Conservation (phyloP, 2,329 filamentous ascomycete species). For the Plenodomus biglobosus region DNA sequence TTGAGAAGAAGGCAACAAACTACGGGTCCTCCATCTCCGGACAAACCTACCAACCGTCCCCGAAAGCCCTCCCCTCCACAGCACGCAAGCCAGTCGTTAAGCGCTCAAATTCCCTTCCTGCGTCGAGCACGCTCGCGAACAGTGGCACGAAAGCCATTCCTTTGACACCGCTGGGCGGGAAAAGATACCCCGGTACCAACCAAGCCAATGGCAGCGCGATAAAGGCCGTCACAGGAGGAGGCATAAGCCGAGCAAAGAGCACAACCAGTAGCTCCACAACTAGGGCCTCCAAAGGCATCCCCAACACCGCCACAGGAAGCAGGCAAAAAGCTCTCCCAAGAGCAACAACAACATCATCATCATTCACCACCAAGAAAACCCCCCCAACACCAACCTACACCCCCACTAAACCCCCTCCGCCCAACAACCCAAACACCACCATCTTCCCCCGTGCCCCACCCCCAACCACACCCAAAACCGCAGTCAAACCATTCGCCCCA, state of each 20-base stretch:
- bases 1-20: conserved; percentile 35
- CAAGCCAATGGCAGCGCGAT: conserved; percentile 20
- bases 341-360: conserved; percentile 1
- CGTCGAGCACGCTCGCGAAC: conserved; percentile 22
- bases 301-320: conserved; percentile 1
- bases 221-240: conserved; percentile 23
- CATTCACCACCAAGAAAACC: conserved; percentile 14
- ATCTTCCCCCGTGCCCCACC: conserved; percentile 10
- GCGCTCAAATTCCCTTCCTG: conserved; percentile 38
- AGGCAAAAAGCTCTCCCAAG: conserved; percentile 13
- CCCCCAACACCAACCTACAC: not conserved
- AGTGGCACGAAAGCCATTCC: conserved; percentile 10
- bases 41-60: conserved; percentile 29
- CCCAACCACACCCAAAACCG: conserved; percentile 26
- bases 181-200: conserved; percentile 30
- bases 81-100: conserved; percentile 35
- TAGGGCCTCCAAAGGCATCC: not conserved
- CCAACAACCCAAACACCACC: conserved; percentile 20
- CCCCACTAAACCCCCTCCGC: too few relatives aligned
- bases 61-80: conserved; percentile 34
- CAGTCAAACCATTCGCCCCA: conserved; percentile 30
- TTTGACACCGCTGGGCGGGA: conserved; percentile 28
- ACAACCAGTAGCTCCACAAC: conserved; percentile 8
- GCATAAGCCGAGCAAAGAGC: conserved; percentile 12
- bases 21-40: conserved; percentile 36